These are phyloP conservation scores for Suillus paluster DNA, from an alignment of 768 basidiomycete genomes.

Conservation along the genomic window DNA sequence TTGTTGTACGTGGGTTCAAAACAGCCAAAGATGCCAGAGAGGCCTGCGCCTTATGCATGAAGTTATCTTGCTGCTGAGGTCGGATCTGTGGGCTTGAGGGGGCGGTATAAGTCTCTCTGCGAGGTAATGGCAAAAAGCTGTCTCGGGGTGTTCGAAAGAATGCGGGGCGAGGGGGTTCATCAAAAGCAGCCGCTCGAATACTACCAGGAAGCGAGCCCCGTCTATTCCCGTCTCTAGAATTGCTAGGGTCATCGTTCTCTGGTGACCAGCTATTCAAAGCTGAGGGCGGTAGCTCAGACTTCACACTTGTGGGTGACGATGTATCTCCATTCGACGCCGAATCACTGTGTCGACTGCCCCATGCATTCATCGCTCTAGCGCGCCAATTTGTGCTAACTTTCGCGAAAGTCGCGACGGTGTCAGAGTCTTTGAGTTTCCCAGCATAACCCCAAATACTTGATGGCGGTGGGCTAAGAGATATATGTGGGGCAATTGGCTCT, in stretches of 20 bases:
- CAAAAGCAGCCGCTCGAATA: slow-evolving; percentile 42
- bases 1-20: slow-evolving; percentile 35
- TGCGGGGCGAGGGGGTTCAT: slow-evolving; percentile 61
- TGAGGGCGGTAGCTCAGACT: slow-evolving; percentile 24
- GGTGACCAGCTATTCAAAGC: not conserved
- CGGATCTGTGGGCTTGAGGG: slow-evolving; percentile 36
- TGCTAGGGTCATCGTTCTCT: slow-evolving; percentile 2
- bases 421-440: slow-evolving; percentile 73
- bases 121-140: slow-evolving; percentile 49
- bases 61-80: slow-evolving; percentile 27
- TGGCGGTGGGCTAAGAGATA: slow-evolving; percentile 20
- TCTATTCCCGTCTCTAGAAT: slow-evolving; percentile 25
- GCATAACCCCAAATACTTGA: slow-evolving; percentile 71
- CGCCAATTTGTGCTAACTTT: slow-evolving; percentile 81
- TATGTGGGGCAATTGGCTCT: not conserved
- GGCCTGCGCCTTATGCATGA: slow-evolving; percentile 43
- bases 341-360: slow-evolving; percentile 28
- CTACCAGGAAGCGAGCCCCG: slow-evolving; percentile 47
- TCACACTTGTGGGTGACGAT: slow-evolving; percentile 22
- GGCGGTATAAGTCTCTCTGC: slow-evolving; percentile 30
- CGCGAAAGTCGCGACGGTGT: slow-evolving; percentile 68
- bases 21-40: slow-evolving; percentile 50
- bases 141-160: slow-evolving; percentile 63
- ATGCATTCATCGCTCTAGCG: slow-evolving; percentile 53
- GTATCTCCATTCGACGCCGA: slow-evolving; percentile 6